Conservation (phyloP, 768 basidiomycete genomes). For the Fomitopsis pulvina region DNA sequence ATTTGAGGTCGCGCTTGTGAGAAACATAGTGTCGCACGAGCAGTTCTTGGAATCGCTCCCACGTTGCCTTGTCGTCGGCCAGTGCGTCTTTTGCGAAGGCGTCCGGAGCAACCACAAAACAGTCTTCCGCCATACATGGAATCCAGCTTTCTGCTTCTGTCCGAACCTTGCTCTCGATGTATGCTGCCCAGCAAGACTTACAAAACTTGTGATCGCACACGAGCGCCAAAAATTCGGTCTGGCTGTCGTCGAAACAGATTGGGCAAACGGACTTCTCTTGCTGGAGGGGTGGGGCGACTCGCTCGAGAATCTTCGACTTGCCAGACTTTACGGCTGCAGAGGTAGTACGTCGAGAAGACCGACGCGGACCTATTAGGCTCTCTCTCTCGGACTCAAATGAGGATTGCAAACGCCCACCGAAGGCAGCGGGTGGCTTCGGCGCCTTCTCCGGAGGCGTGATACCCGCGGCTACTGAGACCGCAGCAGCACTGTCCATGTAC, state of each 20-base stretch:
- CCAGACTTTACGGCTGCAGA: constrained; percentile 19
- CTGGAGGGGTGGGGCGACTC: constrained; percentile 20
- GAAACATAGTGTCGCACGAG: constrained; percentile 87
- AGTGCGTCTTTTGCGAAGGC: constrained; percentile 53
- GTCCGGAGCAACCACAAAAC: constrained; percentile 60
- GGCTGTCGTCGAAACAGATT: constrained; percentile 83
- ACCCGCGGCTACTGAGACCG: constrained; percentile 71
- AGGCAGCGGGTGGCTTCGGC: constrained; percentile 20
- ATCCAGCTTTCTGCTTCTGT: constrained; percentile 72
- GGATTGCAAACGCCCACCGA: constrained; percentile 29
- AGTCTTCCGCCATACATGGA: constrained; percentile 78
- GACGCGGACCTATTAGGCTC: constrained; percentile 24
- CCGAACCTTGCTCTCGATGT: constrained; percentile 72
- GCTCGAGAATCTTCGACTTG: constrained; percentile 22
- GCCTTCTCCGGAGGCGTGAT: constrained; percentile 35
- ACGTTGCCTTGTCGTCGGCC: constrained; percentile 45
- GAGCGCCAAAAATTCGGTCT: constrained; percentile 58
- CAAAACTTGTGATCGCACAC: constrained; percentile 85
- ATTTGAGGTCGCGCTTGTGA: constrained; percentile 77
- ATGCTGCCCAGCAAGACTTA: constrained; percentile 77
- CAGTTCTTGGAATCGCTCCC: constrained; percentile 77
- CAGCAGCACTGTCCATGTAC: constrained; percentile 88
- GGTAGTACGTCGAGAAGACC: constrained; percentile 19
- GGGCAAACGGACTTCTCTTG: constrained; percentile 74
- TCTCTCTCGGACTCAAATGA: constrained; percentile 31